Conservation (phyloP, 768 basidiomycete genomes). For the Hericium coralloides region DNA sequence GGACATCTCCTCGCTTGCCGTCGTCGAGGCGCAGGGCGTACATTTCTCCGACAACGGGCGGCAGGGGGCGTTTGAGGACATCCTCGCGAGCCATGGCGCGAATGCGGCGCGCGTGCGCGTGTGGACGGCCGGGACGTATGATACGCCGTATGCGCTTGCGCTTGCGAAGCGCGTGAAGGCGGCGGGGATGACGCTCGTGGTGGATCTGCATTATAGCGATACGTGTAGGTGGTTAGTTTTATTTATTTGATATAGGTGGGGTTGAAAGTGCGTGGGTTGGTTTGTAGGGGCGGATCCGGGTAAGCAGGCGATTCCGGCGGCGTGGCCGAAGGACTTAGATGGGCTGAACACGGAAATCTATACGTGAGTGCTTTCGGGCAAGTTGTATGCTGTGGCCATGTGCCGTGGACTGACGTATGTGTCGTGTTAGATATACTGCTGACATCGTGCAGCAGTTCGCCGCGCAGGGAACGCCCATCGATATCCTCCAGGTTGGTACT, state of each 20-base stretch:
- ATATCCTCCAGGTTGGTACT: constrained; percentile 20
- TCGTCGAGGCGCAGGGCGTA: constrained; percentile 41
- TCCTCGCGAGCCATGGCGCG: constrained; percentile 42
- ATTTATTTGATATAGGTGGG: constrained; percentile 13
- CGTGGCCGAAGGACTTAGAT: constrained; percentile 41
- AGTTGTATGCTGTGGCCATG: too few relatives aligned
- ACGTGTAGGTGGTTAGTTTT: constrained; percentile 30
- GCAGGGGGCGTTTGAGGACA: constrained; percentile 36
- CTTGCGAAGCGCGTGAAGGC: constrained; percentile 47
- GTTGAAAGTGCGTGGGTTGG: too few relatives aligned
- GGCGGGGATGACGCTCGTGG: constrained; percentile 44
- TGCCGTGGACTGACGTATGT: too few relatives aligned
- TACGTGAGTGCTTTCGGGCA: constrained; percentile 25
- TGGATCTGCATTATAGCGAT: constrained; percentile 58
- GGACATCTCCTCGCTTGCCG: constrained; percentile 45
- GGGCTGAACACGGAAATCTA: constrained; percentile 52
- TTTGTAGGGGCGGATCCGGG: constrained; percentile 54
- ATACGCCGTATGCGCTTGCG: constrained; percentile 40
- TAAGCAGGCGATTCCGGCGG: constrained; percentile 47
- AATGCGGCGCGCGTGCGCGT: constrained; percentile 53
- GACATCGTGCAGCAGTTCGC: constrained; percentile 42
- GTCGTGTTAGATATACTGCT: constrained; percentile 36
- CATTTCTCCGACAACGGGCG: constrained; percentile 34
- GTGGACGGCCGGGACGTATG: constrained; percentile 57
- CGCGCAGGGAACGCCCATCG: constrained; percentile 43